Evolutionary conservation across 2,329 filamentous ascomycete species (phyloP), one percentile per base, ranked within the genome.

Genomic region (Alternaria sp.): DNA sequence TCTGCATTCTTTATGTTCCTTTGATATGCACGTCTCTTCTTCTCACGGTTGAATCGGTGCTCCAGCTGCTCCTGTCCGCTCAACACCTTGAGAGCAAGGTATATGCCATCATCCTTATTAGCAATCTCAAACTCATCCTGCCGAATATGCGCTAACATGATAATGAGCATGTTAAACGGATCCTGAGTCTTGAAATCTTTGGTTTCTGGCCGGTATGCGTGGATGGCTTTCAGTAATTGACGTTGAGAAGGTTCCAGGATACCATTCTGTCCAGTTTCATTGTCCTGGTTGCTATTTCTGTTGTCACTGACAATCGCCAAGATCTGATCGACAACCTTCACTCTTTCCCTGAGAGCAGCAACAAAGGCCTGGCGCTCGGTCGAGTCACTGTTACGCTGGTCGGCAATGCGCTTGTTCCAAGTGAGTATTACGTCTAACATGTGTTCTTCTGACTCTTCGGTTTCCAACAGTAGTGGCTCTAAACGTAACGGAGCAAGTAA

Each of bases 181-280:
- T 67, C 53, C 44, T 70, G 63, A 9, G 52, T 59, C 23, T 49
- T 30, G 40, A 75, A 76, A 3, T 8, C 2, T 32, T 49, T 56
- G 25, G 65, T 68, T 43, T 73, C 73, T 8, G 72, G 69, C 8
- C 68, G 65, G 25, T 68, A 70, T 28, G 54, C 64, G 28, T 65
- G 66, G 3, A 75, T 44, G 7, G 69, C 66, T 23, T 61, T 53
- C 5, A 64, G 56, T 6, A 75, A 40, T 32, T 57, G 52, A 6
- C 43, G 43, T 23, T 44, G 32, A 15, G 61, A 64, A 13, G 46
- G 28, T 40, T 68, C 59, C 11, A 66, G 36, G 15, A 54, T 63
- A 8, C 49, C 61, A 10, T 53, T 25, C 4, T 59, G 50, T 25
- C 49, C 21, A n/a, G 32, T 17, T 26, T 43, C 19, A 21, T 47